phyloP scores from a whole-genome alignment of 1,284 basidiomycete genomes.

The Mycena sp. region DNA sequence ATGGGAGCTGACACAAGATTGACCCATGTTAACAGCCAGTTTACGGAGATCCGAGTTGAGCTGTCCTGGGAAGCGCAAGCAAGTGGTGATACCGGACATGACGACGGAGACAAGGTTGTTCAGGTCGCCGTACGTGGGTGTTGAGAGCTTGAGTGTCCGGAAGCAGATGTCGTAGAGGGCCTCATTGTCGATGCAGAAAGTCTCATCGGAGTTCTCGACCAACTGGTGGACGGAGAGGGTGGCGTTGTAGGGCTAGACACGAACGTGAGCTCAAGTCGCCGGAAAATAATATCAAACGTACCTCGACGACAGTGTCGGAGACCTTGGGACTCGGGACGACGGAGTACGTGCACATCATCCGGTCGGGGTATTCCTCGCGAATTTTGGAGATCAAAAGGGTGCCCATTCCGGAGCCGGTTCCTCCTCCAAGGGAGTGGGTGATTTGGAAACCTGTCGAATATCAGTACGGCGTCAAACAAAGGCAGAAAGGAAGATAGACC shows the following conservation, averaged over 20 bases:
- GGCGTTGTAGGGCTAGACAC: constrained; percentile 87
- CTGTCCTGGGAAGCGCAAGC: constrained; percentile 97
- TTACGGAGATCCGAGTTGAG: constrained; percentile 98
- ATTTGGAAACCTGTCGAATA: constrained; percentile 88
- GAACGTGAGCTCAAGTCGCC: constrained; percentile 2
- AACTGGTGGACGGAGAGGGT: constrained; percentile 95
- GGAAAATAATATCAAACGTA: constrained; percentile 37
- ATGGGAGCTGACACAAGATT: constrained; percentile 82
- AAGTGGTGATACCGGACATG: constrained; percentile 98
- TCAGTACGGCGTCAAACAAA: constrained; percentile 25
- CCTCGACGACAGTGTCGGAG: constrained; percentile 97
- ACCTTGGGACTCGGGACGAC: constrained; percentile 96
- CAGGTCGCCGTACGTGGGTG: constrained; percentile 95
- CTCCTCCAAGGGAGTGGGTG: constrained; percentile 96
- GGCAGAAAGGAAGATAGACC: constrained; percentile 33
- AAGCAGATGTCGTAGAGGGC: constrained; percentile 99
- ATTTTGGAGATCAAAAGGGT: constrained; percentile 92
- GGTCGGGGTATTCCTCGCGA: constrained; percentile 93
- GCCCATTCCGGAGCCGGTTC: constrained; percentile 95
- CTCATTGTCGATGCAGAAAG: constrained; percentile 98
- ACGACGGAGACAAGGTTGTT: constrained; percentile 97
- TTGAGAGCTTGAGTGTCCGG: constrained; percentile 93
- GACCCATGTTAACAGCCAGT: constrained; percentile 98
- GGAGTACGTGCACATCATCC: constrained; percentile 98
- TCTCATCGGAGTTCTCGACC: constrained; percentile 95